phyloP scores from a whole-genome alignment of 1,284 basidiomycete genomes.

The Ganoderma multipileum region DNA sequence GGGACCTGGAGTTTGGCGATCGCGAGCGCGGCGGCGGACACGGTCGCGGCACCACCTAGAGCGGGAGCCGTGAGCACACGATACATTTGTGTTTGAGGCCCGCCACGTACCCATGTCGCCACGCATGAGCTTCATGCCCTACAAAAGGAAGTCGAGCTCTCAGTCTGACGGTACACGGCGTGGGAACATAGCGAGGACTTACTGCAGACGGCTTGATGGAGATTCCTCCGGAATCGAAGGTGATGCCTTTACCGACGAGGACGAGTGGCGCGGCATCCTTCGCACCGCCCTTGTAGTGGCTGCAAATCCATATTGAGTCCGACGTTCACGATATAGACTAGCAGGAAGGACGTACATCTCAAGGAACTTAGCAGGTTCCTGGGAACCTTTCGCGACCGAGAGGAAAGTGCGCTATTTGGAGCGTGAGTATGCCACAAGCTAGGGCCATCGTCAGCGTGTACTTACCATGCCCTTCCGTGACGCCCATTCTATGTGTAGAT shows the following conservation, averaged over 20 bases:
- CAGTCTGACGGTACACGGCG: too few species aligned
- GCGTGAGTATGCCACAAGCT: not conserved
- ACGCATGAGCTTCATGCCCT: constrained; percentile 84
- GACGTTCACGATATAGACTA: not conserved
- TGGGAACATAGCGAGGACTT: constrained; percentile 37
- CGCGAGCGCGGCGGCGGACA: constrained; percentile 75
- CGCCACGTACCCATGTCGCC: constrained; percentile 76
- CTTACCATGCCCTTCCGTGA: constrained; percentile 81
- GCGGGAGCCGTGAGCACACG: constrained; percentile 4
- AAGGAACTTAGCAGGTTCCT: constrained; percentile 86
- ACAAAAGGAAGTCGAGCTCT: not conserved
- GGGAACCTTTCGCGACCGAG: constrained; percentile 84
- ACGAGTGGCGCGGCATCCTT: constrained; percentile 69
- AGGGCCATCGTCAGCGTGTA: not conserved
- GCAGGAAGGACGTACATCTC: constrained; percentile 68
- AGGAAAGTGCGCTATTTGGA: constrained; percentile 76
- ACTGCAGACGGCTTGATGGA: constrained; percentile 82
- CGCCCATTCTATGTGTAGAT: constrained; percentile 66
- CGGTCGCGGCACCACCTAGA: constrained; percentile 80
- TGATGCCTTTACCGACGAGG: constrained; percentile 90
- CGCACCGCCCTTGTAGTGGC: constrained; percentile 82
- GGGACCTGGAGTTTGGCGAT: constrained; percentile 85
- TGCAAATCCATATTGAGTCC: constrained; percentile 36
- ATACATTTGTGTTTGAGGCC: not conserved
- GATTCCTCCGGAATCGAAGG: constrained; percentile 91